phyloP scores from a whole-genome alignment of 108 stramenopile genomes.

The Aurantiochytrium sp. region DNA sequence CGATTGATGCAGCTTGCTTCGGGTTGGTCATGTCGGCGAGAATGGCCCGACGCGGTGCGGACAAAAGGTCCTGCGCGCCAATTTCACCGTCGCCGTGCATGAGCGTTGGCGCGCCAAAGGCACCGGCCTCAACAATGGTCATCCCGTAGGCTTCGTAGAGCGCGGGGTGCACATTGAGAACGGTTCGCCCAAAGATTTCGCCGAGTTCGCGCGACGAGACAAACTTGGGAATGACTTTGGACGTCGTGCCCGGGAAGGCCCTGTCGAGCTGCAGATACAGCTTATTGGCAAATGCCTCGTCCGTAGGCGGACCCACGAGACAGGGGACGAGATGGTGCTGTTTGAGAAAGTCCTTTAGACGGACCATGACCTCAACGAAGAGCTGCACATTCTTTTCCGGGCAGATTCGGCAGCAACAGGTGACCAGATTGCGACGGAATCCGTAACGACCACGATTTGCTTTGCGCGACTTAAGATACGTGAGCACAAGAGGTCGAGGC shows the following conservation, averaged over 20 bases:
- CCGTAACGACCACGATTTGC: not conserved
- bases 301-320: not conserved
- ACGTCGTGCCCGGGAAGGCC: not conserved
- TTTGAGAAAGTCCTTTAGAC: not conserved
- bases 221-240: not conserved
- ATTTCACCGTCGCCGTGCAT: not conserved
- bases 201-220: not conserved
- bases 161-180: not conserved
- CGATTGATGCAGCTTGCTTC: not conserved
- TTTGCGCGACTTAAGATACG: not conserved
- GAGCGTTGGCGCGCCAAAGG: slow-evolving; percentile 2
- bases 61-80: not conserved
- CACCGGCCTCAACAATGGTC: slow-evolving; percentile 3
- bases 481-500: not conserved
- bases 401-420: not conserved
- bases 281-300: not conserved
- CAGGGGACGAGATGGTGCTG: not conserved
- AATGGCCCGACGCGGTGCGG: not conserved
- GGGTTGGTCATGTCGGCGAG: not conserved
- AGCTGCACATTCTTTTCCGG: not conserved
- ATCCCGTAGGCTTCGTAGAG: slow-evolving; percentile 10
- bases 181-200: not conserved
- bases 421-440: not conserved
- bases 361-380: not conserved
- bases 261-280: not conserved